A percentile compares a stretch with the other conserved stretches of the same genome.
These are phyloP conservation scores for Babesia gibsoni DNA, from an alignment of 169 alveolate species.

Conservation along the genomic window DNA sequence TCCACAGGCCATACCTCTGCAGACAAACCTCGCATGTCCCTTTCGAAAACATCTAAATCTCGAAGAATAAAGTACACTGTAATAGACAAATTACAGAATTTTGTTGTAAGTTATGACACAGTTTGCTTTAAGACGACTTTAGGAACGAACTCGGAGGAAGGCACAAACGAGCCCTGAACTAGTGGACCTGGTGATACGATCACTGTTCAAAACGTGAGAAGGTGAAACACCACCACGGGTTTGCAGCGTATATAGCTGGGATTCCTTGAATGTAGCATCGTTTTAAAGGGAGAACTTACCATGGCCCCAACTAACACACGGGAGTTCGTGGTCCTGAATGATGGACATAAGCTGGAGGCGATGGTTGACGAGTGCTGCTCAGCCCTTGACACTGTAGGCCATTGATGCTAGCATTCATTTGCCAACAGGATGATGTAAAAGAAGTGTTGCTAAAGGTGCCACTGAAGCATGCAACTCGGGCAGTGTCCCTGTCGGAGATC, in stretches of 20 bases:
- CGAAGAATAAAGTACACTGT: conserved; percentile 35
- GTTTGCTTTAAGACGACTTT: not conserved
- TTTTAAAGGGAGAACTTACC: too few species aligned
- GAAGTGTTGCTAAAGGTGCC: conserved; percentile 34
- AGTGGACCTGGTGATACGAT: conserved; percentile 36
- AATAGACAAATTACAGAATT: conserved; percentile 52
- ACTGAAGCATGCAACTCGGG: conserved; percentile 39
- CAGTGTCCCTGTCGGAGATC: conserved; percentile 45
- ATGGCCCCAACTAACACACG: not conserved
- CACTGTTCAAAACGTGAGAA: conserved; percentile 39
- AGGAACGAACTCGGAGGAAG: conserved; percentile 55
- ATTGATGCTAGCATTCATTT: not conserved
- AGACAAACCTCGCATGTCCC: conserved; percentile 55
- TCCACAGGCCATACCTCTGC: not conserved
- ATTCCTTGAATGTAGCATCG: too few species aligned
- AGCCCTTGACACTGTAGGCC: not conserved
- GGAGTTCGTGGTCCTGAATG: conserved; percentile 13
- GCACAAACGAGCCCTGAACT: conserved; percentile 26
- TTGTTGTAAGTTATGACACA: conserved; percentile 35
- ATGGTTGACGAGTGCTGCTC: conserved; percentile 29
- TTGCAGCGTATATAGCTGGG: too few species aligned
- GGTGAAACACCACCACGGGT: too few species aligned
- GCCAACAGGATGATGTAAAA: conserved; percentile 11
- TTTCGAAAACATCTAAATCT: conserved; percentile 46
- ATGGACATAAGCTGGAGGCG: not conserved